Evolutionary conservation across 2,329 filamentous ascomycete species (phyloP).

Genomic region (Aspergillus quadrilineatus): DNA sequence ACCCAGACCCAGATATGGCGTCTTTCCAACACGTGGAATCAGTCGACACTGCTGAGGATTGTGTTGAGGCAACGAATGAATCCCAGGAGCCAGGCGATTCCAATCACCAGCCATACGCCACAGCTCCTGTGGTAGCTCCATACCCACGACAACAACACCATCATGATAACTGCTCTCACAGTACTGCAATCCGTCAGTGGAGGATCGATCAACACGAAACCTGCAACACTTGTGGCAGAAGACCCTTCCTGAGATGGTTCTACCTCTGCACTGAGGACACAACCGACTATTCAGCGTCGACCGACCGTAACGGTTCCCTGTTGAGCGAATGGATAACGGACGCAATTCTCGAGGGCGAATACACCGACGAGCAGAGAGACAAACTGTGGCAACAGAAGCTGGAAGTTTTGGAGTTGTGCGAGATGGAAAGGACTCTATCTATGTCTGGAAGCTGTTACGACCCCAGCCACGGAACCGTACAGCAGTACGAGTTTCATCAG

Average conservation of each 20-base stretch:
- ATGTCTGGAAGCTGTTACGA: neutral
- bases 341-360: conserved; percentile 44
- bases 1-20: neutral
- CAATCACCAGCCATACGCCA: neutral
- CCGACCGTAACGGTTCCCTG: conserved; percentile 15
- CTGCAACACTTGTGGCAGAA: conserved; percentile 60
- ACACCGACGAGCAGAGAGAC: conserved; percentile 44
- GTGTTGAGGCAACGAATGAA: neutral
- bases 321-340: conserved; percentile 43
- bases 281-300: conserved; percentile 41
- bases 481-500: neutral
- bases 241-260: conserved; percentile 66
- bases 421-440: conserved; percentile 15
- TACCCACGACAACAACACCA: neutral
- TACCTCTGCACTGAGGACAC: conserved; percentile 70
- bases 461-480: neutral
- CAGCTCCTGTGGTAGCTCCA: neutral
- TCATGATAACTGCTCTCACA: conserved; percentile 45
- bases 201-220: conserved; percentile 45
- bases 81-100: too few relatives aligned
- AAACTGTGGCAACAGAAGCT: conserved; percentile 44
- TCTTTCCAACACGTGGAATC: neutral
- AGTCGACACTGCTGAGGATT: neutral
- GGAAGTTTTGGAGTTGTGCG: conserved; percentile 26
- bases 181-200: conserved; percentile 65